Evolutionary conservation across 2,329 filamentous ascomycete genomes (phyloP), one percentile per base, ranked within the genome.

Genomic region (Diaporthe helianthi): DNA sequence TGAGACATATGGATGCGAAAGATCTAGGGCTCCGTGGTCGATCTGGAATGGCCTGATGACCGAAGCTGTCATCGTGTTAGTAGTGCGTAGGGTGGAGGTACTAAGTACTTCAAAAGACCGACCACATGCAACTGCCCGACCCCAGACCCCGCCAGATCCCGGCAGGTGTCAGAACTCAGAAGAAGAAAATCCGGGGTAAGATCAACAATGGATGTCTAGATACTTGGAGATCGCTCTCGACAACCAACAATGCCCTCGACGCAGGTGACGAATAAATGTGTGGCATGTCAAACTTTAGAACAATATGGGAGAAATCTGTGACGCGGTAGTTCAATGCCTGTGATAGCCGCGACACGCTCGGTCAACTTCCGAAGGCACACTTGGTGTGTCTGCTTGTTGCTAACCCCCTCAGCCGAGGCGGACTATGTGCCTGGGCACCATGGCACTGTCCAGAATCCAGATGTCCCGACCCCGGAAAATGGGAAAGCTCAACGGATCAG

Each of bases 21-120:
- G 58, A 63, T 63, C 58, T 49, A 47, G 58, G 12, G 44, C 58
- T n/a, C n/a, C 19, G 58, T 17, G 12, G 44, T 49, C 58, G 44
- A 63, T 63, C 58, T 33, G 58, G 58, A 44, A 44, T 63, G 58
- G 58, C 58, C 44, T 49, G 41, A 61, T 41, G 58, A 61, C 58
- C n/a, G n/a, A n/a, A n/a, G 58, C 41, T 61, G 58, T 63, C 58
- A 63, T 63, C 44, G 58, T n/a, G 58, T 36, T 41, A 63, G 58
- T 41, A 49, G 44, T 49, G 33, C 36, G 58, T 36, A 44, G 44
- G 47, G 58, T 49, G 46, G 41, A 46, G 38, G n/a, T 33, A 8
- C 10, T 38, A 38, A n/a, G n/a, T n/a, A n/a, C n/a, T n/a, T n/a
- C n/a, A n/a, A n/a, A n/a, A n/a, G 36, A 15, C 36, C 13, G 36